These are phyloP conservation scores for Tubosaeta sp. DNA, from an alignment of 768 basidiomycete genomes.

Conservation along the genomic window DNA sequence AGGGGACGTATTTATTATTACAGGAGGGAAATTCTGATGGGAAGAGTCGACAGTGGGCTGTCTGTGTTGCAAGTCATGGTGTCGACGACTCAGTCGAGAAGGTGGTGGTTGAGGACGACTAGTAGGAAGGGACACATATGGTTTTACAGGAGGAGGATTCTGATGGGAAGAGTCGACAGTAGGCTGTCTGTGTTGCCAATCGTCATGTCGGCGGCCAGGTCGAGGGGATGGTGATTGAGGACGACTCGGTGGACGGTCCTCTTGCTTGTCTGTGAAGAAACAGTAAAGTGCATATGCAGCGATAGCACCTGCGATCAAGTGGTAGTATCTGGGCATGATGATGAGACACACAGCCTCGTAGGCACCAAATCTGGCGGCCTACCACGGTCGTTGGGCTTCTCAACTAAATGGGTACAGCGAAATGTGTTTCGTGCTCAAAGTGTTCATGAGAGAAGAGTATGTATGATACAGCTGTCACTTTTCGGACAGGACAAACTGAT, in stretches of 20 bases:
- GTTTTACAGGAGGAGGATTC: not conserved
- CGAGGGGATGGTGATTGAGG: not conserved
- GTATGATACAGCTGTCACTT: too few species aligned
- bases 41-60: not conserved
- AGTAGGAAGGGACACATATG: slow-evolving; percentile 36
- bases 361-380: too few species aligned
- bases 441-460: slow-evolving; percentile 5
- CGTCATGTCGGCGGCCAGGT: slow-evolving; percentile 3
- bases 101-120: not conserved
- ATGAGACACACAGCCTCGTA: too few species aligned
- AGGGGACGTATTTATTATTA: slow-evolving; percentile 36
- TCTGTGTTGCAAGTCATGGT: slow-evolving; percentile 7
- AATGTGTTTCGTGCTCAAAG: slow-evolving; percentile 6
- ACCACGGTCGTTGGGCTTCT: not conserved
- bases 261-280: not conserved
- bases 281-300: slow-evolving; percentile 9
- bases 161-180: too few species aligned
- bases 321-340: not conserved
- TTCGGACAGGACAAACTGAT: too few species aligned
- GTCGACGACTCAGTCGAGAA: not conserved
- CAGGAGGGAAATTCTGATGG: not conserved
- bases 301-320: slow-evolving; percentile 7
- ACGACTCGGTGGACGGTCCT: not conserved
- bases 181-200: slow-evolving; percentile 1
- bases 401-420: slow-evolving; percentile 1